Percentiles rank a stretch among this genome's conserved stretches.
phyloP scores from a whole-genome alignment of 2,329 filamentous ascomycete genomes.

The Fusarium algeriense region DNA sequence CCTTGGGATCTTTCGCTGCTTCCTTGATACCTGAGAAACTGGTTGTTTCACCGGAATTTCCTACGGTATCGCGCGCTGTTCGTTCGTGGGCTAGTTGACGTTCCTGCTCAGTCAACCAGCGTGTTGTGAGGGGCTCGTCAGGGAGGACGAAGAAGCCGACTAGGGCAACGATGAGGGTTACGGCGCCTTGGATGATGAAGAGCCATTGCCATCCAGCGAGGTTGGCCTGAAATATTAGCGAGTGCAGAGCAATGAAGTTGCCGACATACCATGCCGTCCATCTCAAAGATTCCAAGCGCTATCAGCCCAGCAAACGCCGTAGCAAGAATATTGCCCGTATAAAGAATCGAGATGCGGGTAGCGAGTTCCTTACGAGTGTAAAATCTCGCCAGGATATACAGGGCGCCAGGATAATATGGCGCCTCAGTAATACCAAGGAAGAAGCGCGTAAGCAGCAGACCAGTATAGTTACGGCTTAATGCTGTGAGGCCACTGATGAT shows the following conservation, averaged over 20 bases:
- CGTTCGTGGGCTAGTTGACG: slow-evolving; percentile 56
- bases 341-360: slow-evolving; percentile 58
- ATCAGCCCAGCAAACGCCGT: slow-evolving; percentile 59
- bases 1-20: slow-evolving; percentile 58
- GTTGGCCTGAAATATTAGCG: background rate
- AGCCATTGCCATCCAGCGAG: slow-evolving; percentile 56
- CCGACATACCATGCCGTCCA: slow-evolving; percentile 36
- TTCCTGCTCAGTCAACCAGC: slow-evolving; percentile 57
- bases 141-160: slow-evolving; percentile 45
- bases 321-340: slow-evolving; percentile 54
- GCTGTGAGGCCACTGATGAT: slow-evolving; percentile 60
- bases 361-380: slow-evolving; percentile 65
- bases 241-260: fast-evolving
- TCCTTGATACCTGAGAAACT: slow-evolving; percentile 59
- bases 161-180: slow-evolving; percentile 43
- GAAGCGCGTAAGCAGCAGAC: slow-evolving; percentile 61
- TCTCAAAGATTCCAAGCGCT: slow-evolving; percentile 55
- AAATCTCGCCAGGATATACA: slow-evolving; percentile 63
- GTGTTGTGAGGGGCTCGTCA: slow-evolving; percentile 57
- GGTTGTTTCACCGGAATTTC: slow-evolving; percentile 54
- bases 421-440: slow-evolving; percentile 57
- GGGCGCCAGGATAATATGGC: slow-evolving; percentile 52
- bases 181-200: slow-evolving; percentile 74
- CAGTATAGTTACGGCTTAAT: slow-evolving; percentile 59
- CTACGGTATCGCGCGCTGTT: slow-evolving; percentile 60